phyloP scores from a whole-genome alignment of 2,329 filamentous ascomycete species.

The Emydomyces testavorans region DNA sequence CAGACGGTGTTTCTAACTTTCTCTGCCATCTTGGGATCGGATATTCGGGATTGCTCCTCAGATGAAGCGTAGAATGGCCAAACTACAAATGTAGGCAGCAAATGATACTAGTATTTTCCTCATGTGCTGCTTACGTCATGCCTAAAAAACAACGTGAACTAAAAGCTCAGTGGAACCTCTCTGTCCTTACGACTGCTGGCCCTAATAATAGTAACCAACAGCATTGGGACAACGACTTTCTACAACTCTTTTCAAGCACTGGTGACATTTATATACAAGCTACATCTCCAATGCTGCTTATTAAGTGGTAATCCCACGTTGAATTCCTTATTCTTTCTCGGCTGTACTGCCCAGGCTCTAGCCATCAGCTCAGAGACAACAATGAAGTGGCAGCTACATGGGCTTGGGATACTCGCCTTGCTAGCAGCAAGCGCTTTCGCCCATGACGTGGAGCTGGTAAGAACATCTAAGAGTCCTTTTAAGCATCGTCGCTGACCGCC shows the following conservation, averaged over 20 bases:
- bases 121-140: conserved; percentile 13
- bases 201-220: background rate
- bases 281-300: background rate
- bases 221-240: background rate
- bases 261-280: background rate
- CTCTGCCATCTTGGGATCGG: conserved; percentile 2
- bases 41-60: background rate
- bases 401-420: conserved; percentile 29
- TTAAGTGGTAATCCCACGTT: background rate
- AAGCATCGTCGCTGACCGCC: conserved; percentile 3
- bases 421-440: conserved; percentile 31
- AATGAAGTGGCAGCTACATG: conserved; percentile 34
- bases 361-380: conserved; percentile 9
- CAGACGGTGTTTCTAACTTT: conserved; percentile 18
- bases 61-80: too few relatives aligned
- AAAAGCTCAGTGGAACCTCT: too few relatives aligned
- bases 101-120: too few relatives aligned
- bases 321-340: background rate
- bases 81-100: too few relatives aligned
- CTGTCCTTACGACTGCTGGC: conserved; percentile 5
- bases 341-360: background rate
- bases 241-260: background rate
- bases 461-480: conserved; percentile 9
- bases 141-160: background rate
- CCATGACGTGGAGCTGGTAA: conserved; percentile 38